These are phyloP conservation scores for Rhododendron vialii DNA, from an alignment of 148 eudicot genomes.

Conservation along the genomic window DNA sequence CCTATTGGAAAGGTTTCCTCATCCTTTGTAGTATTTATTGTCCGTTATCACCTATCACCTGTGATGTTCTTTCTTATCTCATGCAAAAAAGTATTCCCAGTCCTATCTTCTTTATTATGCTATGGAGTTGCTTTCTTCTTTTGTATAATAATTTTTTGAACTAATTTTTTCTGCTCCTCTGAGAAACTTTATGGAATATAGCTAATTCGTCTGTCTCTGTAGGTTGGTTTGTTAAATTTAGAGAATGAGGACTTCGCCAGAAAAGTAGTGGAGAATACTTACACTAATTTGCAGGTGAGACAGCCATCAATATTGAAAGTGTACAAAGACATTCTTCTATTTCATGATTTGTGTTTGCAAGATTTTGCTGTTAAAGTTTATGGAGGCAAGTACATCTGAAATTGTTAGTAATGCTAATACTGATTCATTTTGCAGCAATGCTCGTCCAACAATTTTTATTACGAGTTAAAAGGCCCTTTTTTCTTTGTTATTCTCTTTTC, in stretches of 20 bases:
- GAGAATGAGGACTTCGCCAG: constrained; percentile 82
- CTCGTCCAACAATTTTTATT: background rate
- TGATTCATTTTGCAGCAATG: background rate
- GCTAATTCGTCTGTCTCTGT: constrained; percentile 7
- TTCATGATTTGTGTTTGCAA: background rate
- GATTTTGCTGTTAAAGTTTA: background rate
- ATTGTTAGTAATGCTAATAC: background rate
- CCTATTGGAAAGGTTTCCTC: background rate
- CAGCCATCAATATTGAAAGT: background rate
- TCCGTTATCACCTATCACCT: background rate
- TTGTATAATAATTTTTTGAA: background rate
- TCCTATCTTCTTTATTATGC: background rate
- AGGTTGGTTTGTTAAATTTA: constrained; percentile 89
- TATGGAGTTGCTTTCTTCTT: background rate
- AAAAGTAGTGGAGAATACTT: constrained; percentile 54
- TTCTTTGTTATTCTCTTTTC: background rate
- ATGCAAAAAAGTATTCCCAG: background rate
- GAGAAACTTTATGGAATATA: background rate
- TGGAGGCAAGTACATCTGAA: background rate
- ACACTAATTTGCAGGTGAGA: constrained; percentile 62
- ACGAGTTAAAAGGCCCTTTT: background rate
- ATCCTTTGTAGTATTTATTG: background rate
- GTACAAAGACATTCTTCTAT: background rate
- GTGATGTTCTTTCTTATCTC: background rate
- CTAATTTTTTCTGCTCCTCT: background rate